A percentile compares a stretch with the other conserved stretches of the same genome.
These are phyloP conservation scores for Yamadazyma akitaensis DNA, from an alignment of 805 yeast genomes.

Conservation along the genomic window DNA sequence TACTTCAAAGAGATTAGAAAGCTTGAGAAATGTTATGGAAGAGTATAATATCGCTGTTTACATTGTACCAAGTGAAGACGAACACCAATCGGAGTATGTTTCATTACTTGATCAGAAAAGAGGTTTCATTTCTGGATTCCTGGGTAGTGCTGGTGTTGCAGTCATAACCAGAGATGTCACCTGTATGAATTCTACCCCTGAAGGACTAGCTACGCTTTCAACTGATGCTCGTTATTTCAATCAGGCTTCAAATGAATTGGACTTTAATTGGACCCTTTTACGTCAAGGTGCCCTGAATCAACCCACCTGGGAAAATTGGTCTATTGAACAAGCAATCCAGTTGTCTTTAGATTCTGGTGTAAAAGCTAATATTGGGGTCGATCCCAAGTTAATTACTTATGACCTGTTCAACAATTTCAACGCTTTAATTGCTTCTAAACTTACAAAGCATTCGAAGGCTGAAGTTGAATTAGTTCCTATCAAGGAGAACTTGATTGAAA, in stretches of 20 bases:
- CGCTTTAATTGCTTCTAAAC: slow-evolving; percentile 25
- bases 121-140: slow-evolving; percentile 55
- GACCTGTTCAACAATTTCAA: slow-evolving; percentile 30
- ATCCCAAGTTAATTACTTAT: slow-evolving; percentile 48
- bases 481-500: slow-evolving; percentile 66
- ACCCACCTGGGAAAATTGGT: slow-evolving; percentile 59
- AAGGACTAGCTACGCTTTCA: slow-evolving; percentile 52
- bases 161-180: slow-evolving; percentile 52
- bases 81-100: slow-evolving; percentile 63
- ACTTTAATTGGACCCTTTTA: slow-evolving; percentile 56
- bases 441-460: slow-evolving; percentile 22
- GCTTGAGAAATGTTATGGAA: slow-evolving; percentile 56
- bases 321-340: slow-evolving; percentile 48
- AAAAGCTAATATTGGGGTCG: slow-evolving; percentile 40
- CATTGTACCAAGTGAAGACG: slow-evolving; percentile 59
- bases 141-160: slow-evolving; percentile 62
- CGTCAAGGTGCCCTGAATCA: slow-evolving; percentile 49
- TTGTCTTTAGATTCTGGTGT: slow-evolving; percentile 46
- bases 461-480: slow-evolving; percentile 43
- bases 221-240: slow-evolving; percentile 62
- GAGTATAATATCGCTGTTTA: slow-evolving; percentile 48
- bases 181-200: slow-evolving; percentile 50
- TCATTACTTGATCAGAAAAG: slow-evolving; percentile 52
- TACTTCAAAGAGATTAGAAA: slow-evolving; percentile 60
- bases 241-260: slow-evolving; percentile 57